Evolutionary conservation across 2,329 filamentous ascomycete genomes (phyloP), one percentile per base, ranked within the genome.

Genomic region (Aspergillus eucalypticola): DNA sequence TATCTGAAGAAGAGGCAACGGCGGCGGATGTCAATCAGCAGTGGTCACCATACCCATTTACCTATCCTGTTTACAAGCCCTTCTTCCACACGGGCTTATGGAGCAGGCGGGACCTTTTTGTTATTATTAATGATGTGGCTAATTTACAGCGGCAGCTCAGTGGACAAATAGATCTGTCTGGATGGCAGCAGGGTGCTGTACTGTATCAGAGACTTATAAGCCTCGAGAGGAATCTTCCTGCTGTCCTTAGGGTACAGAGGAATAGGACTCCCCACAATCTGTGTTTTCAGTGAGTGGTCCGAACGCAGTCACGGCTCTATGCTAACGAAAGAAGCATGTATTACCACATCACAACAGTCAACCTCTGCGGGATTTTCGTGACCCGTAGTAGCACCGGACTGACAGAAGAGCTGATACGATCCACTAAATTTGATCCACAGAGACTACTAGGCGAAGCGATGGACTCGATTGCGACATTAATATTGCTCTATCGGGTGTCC

Each of bases 221-320:
- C 15, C 32, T 55, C 10, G 53, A 55, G 21, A 25, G 41, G 8
- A 23, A 39, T 13, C 5, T 55, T 25, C 53, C 53, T 10, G 7
- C 29, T 0, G 53, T 55, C 13, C 39, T 55, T 10, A 25, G 53
- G 39, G 29, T 55, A 5, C 39, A 44, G 10, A n/a, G 53, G 10
- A 55, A 55, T 15, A 27, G 42, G 13, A 55, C 53, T 10, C 53
- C 53, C n/a, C 53, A 46, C 11, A 55, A 55, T 23, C n/a, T 55
- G 0, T 55, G 53, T 32, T 44, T 55, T 25, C 53, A 55, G 53
- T 55, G 15, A 17, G 53, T 44, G 5, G 5, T 23, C 35, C 23
- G 5, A n/a, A 8, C 13, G 21, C 29, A 8, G 3, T 15, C 13
- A 11, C 6, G 6, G 11, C n/a, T 35, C 32, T 39, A 8, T 42